Percentiles rank a stretch among this genome's conserved stretches.
Evolutionary conservation across 2,329 filamentous ascomycete genomes (phyloP).

Genomic region (Neofusicoccum ribis): DNA sequence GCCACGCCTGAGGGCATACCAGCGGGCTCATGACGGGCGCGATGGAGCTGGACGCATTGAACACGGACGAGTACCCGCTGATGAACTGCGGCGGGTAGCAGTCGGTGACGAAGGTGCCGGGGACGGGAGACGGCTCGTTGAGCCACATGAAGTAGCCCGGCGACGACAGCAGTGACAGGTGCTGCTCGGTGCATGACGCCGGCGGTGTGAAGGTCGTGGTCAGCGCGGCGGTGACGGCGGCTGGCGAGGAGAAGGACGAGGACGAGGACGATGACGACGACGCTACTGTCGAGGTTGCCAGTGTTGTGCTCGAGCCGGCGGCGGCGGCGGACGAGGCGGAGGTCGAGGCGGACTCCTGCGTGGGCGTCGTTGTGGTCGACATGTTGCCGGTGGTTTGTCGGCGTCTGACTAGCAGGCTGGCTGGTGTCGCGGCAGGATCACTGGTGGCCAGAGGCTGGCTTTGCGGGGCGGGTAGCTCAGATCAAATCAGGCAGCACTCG

Average conservation of each 20-base stretch:
- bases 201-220: conserved; percentile 31
- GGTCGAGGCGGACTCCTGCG: background rate
- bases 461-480: background rate
- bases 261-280: background rate
- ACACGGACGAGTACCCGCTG: conserved; percentile 25
- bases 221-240: conserved; percentile 17
- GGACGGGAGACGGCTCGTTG: conserved; percentile 29
- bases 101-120: conserved; percentile 24
- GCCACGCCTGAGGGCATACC: conserved; percentile 29
- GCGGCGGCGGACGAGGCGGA: background rate
- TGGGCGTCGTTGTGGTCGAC: background rate
- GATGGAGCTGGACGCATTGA: conserved; percentile 24
- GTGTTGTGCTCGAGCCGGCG: background rate
- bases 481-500: background rate
- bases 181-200: conserved; percentile 28
- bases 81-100: conserved; percentile 32
- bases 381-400: background rate
- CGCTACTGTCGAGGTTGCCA: conserved; percentile 1
- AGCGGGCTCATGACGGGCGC: conserved; percentile 31
- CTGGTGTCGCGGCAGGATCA: background rate
- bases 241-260: background rate
- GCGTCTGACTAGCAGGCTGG: background rate
- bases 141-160: conserved; percentile 29
- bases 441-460: background rate
- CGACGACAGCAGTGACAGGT: conserved; percentile 27